phyloP scores from a whole-genome alignment of 352 stramenopile species.

The Lagenidium sp. region DNA sequence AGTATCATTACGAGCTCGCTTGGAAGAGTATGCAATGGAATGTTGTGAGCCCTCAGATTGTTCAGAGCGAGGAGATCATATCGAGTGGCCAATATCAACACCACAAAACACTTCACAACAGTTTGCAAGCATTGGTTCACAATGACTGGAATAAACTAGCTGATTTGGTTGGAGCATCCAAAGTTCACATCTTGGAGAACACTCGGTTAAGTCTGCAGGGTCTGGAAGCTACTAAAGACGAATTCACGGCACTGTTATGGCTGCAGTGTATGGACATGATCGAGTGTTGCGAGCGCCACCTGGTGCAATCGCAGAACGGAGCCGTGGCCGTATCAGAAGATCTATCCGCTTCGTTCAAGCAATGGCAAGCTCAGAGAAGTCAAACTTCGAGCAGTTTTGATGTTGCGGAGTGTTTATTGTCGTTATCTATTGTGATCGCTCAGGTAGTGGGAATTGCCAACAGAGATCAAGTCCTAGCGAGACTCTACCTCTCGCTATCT shows the following conservation, averaged over 20 bases:
- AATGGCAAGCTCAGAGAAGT: no score
- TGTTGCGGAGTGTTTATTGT: conserved; percentile 40
- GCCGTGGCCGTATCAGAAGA: background rate
- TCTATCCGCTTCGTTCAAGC: no score
- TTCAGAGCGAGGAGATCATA: no score
- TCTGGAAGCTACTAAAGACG: conserved; percentile 61
- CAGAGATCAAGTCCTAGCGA: conserved; percentile 18
- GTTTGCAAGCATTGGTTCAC: conserved; percentile 48
- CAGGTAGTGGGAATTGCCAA: conserved; percentile 23
- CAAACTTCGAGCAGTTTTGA: no score
- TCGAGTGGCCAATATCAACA: no score
- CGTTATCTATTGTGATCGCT: conserved; percentile 52
- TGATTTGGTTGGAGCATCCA: conserved; percentile 23
- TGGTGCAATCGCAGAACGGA: background rate
- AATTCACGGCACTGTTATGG: conserved; percentile 33
- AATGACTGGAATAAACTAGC: conserved; percentile 29
- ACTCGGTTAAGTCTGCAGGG: conserved; percentile 54
- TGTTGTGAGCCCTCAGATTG: conserved; percentile 9
- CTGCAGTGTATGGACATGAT: conserved; percentile 58
- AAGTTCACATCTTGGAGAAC: conserved; percentile 37
- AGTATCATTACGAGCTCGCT: conserved; percentile 68
- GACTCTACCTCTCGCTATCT: conserved; percentile 46
- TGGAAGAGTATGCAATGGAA: conserved; percentile 81
- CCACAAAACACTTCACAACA: conserved; percentile 5
- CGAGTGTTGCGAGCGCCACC: conserved; percentile 24